phyloP scores from a whole-genome alignment of 2,329 filamentous ascomycete genomes.

The Fusarium penzigii region DNA sequence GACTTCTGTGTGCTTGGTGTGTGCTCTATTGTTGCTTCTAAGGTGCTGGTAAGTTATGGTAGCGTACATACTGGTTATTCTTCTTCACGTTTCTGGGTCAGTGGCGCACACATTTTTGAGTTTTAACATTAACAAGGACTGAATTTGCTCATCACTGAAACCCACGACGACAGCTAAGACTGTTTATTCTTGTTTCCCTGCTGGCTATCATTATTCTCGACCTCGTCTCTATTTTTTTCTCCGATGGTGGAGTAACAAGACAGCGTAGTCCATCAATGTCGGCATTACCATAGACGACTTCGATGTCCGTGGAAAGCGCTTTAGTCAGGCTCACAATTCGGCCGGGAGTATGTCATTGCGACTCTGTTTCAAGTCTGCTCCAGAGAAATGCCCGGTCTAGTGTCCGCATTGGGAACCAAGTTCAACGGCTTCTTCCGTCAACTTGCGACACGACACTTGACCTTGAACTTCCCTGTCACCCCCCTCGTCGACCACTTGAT shows the following conservation, averaged over 20 bases:
- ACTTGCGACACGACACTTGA: too few relatives aligned
- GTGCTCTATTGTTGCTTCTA: too few relatives aligned
- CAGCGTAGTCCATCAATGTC: too few relatives aligned
- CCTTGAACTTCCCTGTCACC: background rate
- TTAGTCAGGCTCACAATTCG: background rate
- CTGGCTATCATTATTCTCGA: too few relatives aligned
- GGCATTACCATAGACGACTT: too few relatives aligned
- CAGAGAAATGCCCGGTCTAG: background rate
- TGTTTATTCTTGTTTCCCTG: too few relatives aligned
- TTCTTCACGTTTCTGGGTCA: background rate
- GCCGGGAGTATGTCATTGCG: background rate
- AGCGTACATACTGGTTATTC: background rate
- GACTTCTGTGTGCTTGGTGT: too few relatives aligned
- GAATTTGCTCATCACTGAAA: background rate
- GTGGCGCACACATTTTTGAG: background rate
- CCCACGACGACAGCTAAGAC: too few relatives aligned
- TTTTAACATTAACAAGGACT: background rate
- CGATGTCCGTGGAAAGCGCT: background rate
- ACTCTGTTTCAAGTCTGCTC: background rate
- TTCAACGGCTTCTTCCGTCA: constrained; percentile 14
- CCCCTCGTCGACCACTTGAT: constrained; percentile 13
- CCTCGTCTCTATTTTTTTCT: too few relatives aligned
- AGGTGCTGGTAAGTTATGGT: too few relatives aligned
- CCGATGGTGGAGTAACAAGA: too few relatives aligned
- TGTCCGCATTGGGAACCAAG: background rate